Conservation (phyloP, 768 basidiomycete genomes). For the Xerocomellus dryophilus region DNA sequence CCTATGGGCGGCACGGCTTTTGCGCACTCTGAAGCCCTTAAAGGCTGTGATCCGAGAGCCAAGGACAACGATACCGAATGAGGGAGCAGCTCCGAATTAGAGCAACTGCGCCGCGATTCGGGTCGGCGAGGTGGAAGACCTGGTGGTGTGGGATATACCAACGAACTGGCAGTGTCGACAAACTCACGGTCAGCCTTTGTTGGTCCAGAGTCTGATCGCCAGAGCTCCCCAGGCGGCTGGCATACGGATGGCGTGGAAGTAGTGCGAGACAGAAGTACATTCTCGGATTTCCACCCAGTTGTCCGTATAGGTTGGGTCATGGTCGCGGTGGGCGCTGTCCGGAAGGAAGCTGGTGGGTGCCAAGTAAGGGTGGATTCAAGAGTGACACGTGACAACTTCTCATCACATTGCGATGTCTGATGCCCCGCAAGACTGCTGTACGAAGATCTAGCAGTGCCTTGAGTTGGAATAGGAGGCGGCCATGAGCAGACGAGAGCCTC, state of each 20-base stretch:
- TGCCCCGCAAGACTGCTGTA: slow-evolving; percentile 4
- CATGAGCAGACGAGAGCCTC: slow-evolving; percentile 19
- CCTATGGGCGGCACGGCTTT: slow-evolving; percentile 29
- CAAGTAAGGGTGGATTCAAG: slow-evolving; percentile 11
- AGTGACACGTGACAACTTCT: slow-evolving; percentile 9
- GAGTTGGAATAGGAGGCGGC: slow-evolving; percentile 18
- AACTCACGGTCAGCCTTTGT: slow-evolving; percentile 1
- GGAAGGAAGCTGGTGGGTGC: slow-evolving; percentile 2
- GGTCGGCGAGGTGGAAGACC: slow-evolving; percentile 17
- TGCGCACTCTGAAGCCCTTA: slow-evolving; percentile 18
- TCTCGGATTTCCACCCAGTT: slow-evolving; percentile 21
- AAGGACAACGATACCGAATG: slow-evolving; percentile 21
- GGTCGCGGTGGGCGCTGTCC: neutral
- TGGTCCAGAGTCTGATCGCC: slow-evolving; percentile 18
- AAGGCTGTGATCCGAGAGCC: slow-evolving; percentile 28
- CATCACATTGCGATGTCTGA: slow-evolving; percentile 3
- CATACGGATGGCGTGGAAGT: slow-evolving; percentile 14
- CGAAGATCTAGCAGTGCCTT: neutral
- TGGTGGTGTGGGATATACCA: slow-evolving; percentile 17
- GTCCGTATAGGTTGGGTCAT: slow-evolving; percentile 4
- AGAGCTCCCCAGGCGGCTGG: slow-evolving; percentile 19
- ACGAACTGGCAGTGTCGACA: neutral
- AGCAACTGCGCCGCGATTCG: slow-evolving; percentile 8
- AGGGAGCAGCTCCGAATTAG: slow-evolving; percentile 2
- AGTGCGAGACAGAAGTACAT: slow-evolving; percentile 11